These are phyloP conservation scores for Candida peoriensis DNA, from an alignment of 805 yeast genomes.

Conservation along the genomic window DNA sequence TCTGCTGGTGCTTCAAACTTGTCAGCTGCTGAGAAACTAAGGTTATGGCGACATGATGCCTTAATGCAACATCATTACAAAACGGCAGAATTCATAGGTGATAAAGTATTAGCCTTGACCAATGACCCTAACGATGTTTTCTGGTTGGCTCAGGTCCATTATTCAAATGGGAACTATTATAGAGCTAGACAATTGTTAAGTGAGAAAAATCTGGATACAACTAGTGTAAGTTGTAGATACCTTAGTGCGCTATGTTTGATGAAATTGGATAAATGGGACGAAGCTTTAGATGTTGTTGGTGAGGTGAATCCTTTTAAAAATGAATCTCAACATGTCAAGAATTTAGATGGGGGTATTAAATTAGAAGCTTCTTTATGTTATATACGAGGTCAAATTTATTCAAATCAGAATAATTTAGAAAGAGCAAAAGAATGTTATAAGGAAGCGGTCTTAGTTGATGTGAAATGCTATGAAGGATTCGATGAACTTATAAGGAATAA, in stretches of 20 bases:
- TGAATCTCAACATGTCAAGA: slow-evolving; percentile 31
- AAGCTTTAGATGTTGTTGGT: slow-evolving; percentile 81
- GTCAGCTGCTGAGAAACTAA: slow-evolving; percentile 77
- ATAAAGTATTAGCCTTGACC: slow-evolving; percentile 80
- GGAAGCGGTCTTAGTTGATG: slow-evolving; percentile 84
- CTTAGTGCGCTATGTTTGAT: slow-evolving; percentile 71
- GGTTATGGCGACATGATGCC: slow-evolving; percentile 94
- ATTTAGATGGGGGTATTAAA: slow-evolving; percentile 78
- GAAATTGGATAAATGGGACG: slow-evolving; percentile 76
- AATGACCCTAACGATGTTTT: slow-evolving; percentile 90
- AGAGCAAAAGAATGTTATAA: slow-evolving; percentile 81
- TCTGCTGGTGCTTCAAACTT: slow-evolving; percentile 4
- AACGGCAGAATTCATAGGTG: slow-evolving; percentile 89
- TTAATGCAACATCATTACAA: slow-evolving; percentile 84
- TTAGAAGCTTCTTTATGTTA: slow-evolving; percentile 84
- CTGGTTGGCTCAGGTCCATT: slow-evolving; percentile 92
- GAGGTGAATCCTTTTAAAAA: slow-evolving; percentile 69
- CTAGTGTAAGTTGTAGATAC: slow-evolving; percentile 72
- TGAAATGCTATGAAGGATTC: slow-evolving; percentile 90
- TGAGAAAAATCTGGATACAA: slow-evolving; percentile 45
- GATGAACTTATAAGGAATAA: slow-evolving; percentile 68
- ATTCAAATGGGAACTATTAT: slow-evolving; percentile 66
- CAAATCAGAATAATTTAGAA: slow-evolving; percentile 78
- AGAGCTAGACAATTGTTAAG: slow-evolving; percentile 72
- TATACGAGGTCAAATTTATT: slow-evolving; percentile 76